Evolutionary conservation across 2,329 filamentous ascomycete species (phyloP).

Genomic region (Fusarium newnesense): DNA sequence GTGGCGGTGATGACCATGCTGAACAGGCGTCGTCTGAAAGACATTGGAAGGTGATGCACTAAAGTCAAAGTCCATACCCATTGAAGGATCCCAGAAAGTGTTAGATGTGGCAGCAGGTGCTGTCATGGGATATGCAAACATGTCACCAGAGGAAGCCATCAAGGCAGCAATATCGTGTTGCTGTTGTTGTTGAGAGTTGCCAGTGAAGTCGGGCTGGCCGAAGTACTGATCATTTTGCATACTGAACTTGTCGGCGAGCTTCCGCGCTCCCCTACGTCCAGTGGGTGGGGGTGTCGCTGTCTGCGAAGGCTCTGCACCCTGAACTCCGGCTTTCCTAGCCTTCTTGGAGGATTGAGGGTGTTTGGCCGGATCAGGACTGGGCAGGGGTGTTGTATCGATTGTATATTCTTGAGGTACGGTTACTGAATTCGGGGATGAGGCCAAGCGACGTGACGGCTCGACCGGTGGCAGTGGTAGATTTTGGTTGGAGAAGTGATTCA

Average conservation of each 20-base stretch:
- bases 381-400: constrained; percentile 41
- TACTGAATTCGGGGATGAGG: constrained; percentile 65
- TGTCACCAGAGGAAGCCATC: constrained; percentile 60
- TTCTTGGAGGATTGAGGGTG: constrained; percentile 55
- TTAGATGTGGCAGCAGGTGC: constrained; percentile 61
- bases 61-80: constrained; percentile 72
- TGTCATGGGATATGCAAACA: constrained; percentile 71
- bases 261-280: constrained; percentile 64
- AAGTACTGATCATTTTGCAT: constrained; percentile 70
- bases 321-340: constrained; percentile 54
- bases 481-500: constrained; percentile 67
- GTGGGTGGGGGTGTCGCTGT: constrained; percentile 71
- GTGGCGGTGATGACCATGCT: constrained; percentile 56
- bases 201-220: constrained; percentile 62
- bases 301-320: constrained; percentile 55
- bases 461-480: constrained; percentile 67
- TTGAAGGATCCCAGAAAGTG: constrained; percentile 69
- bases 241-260: constrained; percentile 63
- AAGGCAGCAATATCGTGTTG: constrained; percentile 60
- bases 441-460: constrained; percentile 66
- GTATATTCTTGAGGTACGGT: constrained; percentile 46
- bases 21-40: constrained; percentile 50
- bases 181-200: constrained; percentile 54
- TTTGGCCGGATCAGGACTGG: constrained; percentile 45
- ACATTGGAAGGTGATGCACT: constrained; percentile 54